Percentiles rank a stretch among this genome's conserved stretches.
These are phyloP conservation scores for Mycena sp. DNA, from an alignment of 1,284 basidiomycete species.

Conservation along the genomic window DNA sequence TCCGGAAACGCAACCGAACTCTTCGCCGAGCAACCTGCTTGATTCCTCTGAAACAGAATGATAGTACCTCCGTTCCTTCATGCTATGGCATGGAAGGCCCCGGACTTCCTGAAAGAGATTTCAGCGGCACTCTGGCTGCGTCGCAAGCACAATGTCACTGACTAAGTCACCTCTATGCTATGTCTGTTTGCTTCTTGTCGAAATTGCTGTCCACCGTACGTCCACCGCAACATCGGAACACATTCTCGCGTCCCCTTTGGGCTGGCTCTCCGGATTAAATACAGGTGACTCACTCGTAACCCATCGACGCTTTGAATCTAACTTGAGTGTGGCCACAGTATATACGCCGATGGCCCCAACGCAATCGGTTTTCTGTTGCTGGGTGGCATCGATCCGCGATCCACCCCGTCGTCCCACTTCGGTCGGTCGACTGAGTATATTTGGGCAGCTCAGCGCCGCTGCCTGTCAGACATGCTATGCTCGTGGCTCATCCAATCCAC, in stretches of 20 bases:
- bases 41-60: neutral
- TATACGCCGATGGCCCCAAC: neutral
- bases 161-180: neutral
- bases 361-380: neutral
- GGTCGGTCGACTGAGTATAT: neutral
- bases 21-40: neutral
- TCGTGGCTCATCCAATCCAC: constrained; percentile 5
- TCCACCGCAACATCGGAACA: neutral
- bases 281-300: neutral
- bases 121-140: constrained; percentile 8
- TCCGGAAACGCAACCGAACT: neutral
- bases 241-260: neutral
- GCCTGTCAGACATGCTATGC: constrained; percentile 19
- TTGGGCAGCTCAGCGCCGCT: constrained; percentile 20
- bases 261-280: neutral
- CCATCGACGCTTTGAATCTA: neutral
- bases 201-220: neutral
- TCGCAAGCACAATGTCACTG: neutral
- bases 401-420: constrained; percentile 9
- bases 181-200: neutral
- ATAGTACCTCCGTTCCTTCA: constrained; percentile 1
- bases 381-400: neutral
- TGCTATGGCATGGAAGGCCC: too few species aligned
- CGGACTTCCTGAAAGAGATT: constrained; percentile 20
- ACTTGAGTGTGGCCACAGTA: neutral